A percentile compares a stretch with the other conserved stretches of the same genome.
Evolutionary conservation across 1,284 basidiomycete species (phyloP).

Genomic region (Microbotryum intermedium): DNA sequence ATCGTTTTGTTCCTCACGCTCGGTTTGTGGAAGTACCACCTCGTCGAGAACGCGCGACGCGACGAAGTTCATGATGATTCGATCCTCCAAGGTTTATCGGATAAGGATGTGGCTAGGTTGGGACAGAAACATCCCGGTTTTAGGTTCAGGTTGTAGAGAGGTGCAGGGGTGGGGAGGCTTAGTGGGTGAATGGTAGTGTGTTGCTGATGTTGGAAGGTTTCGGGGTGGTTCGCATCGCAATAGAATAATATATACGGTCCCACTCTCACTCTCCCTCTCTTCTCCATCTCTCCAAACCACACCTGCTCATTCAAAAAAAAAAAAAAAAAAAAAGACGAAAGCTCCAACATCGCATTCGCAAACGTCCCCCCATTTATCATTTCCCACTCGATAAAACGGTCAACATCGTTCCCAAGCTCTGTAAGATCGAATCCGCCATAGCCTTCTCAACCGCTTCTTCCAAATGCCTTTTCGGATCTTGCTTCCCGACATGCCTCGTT

Average conservation of each 20-base stretch:
- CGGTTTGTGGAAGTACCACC: conserved; percentile 13
- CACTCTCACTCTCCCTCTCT: neutral
- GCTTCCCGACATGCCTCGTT: conserved; percentile 93
- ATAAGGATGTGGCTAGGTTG: conserved; percentile 13
- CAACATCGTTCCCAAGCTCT: conserved; percentile 40
- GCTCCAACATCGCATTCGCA: too few relatives aligned
- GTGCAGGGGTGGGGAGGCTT: neutral
- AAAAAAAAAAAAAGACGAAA: neutral
- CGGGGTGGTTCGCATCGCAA: too few relatives aligned
- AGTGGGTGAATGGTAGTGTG: too few relatives aligned
- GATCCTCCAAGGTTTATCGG: conserved; percentile 20
- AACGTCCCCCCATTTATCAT: too few relatives aligned
- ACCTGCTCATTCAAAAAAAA: too few relatives aligned
- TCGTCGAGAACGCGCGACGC: conserved; percentile 22
- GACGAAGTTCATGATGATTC: conserved; percentile 14
- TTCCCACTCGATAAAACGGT: neutral
- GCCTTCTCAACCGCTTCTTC: conserved; percentile 95
- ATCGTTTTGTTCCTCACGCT: conserved; percentile 20
- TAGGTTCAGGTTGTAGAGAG: conserved; percentile 3
- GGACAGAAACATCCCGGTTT: conserved; percentile 21
- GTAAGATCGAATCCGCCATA: conserved; percentile 91
- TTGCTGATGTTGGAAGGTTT: too few relatives aligned
- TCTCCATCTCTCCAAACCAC: neutral
- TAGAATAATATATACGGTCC: too few relatives aligned
- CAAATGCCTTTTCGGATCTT: conserved; percentile 92